Evolutionary conservation across 169 alveolate genomes (phyloP), one percentile per base, ranked within the genome.

Genomic region (Theileria orientalis): DNA sequence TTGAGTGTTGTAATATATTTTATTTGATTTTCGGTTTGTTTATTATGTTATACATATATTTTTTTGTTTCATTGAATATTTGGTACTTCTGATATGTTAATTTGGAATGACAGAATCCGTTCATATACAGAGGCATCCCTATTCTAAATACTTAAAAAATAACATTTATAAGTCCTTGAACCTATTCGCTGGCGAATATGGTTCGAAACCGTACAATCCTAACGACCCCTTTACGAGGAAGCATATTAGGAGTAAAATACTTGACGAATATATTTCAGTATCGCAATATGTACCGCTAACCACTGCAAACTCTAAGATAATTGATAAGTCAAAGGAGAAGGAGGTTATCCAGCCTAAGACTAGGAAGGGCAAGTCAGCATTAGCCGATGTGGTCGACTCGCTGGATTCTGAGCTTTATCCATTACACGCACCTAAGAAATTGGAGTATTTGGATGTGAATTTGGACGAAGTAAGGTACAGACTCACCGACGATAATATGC

Each of bases 181-280:
- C 44, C n/a, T 79, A 41, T 79, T 79, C 47, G 83, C 87, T 5
- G 87, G 87, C 0, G 83, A 79, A 64, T 71, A 32, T 40, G 83
- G 68, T 0, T 33, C 83, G 0, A 66, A 47, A 19, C 76, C 83
- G 27, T 79, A 35, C 64, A 71, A 64, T 32, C 66, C 83, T 7
- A n/a, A 27, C 27, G 83, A 71, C 64, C 76, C 56, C 3, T 69
- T 52, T 27, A 79, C 87, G 14, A 57, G 82, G 52, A 46, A 64
- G 23, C 75, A 66, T 44, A 33, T 79, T 1, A 49, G 78, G 19
- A 69, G 68, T 60, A 71, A 62, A 72, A 79, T 79, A 59, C 56
- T 69, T n/a, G 51, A 46, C 23, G 87, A 79, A 46, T 79, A 79
- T 30, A 54, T 52, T 19, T 59, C 69, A 29, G 73, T 66, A 29